These are phyloP conservation scores for Geotrichum carabidarum DNA, from an alignment of 1,139 yeast species.

Conservation along the genomic window DNA sequence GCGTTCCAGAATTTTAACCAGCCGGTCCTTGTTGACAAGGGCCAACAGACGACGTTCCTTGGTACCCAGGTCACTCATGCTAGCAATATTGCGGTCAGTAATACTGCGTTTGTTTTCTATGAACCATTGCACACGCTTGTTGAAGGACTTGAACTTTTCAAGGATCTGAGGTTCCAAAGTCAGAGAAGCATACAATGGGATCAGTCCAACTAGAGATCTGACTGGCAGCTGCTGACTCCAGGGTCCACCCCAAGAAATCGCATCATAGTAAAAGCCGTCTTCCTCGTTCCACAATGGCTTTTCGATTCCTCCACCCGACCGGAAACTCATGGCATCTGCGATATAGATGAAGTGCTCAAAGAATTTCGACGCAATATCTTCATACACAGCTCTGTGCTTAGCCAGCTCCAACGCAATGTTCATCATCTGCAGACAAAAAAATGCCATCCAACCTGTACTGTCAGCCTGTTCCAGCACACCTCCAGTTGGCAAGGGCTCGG, in stretches of 20 bases:
- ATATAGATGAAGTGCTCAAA: slow-evolving; percentile 89
- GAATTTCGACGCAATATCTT: slow-evolving; percentile 91
- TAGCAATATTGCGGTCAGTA: slow-evolving; percentile 82
- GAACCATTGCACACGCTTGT: slow-evolving; percentile 83
- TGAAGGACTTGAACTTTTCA: slow-evolving; percentile 76
- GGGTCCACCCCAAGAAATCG: slow-evolving; percentile 78
- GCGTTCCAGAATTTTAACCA: slow-evolving; percentile 67
- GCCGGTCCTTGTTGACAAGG: slow-evolving; percentile 75
- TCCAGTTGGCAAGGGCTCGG: slow-evolving; percentile 93
- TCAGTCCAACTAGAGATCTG: slow-evolving; percentile 85
- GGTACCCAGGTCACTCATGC: slow-evolving; percentile 81
- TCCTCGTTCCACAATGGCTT: slow-evolving; percentile 86
- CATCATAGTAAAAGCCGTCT: slow-evolving; percentile 87
- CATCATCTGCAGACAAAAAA: slow-evolving; percentile 85
- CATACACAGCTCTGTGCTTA: slow-evolving; percentile 80
- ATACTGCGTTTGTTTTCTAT: slow-evolving; percentile 64
- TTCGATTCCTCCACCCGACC: slow-evolving; percentile 47
- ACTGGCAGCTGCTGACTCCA: slow-evolving; percentile 74
- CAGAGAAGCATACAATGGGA: slow-evolving; percentile 86
- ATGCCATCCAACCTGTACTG: slow-evolving; percentile 98
- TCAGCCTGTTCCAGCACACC: slow-evolving; percentile 92
- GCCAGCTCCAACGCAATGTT: slow-evolving; percentile 90
- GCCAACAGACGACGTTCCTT: slow-evolving; percentile 82
- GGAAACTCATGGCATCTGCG: slow-evolving; percentile 91
- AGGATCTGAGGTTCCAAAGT: slow-evolving; percentile 85